Conservation (phyloP, 495 filamentous ascomycete genomes). For the Hamigera avellanea region DNA sequence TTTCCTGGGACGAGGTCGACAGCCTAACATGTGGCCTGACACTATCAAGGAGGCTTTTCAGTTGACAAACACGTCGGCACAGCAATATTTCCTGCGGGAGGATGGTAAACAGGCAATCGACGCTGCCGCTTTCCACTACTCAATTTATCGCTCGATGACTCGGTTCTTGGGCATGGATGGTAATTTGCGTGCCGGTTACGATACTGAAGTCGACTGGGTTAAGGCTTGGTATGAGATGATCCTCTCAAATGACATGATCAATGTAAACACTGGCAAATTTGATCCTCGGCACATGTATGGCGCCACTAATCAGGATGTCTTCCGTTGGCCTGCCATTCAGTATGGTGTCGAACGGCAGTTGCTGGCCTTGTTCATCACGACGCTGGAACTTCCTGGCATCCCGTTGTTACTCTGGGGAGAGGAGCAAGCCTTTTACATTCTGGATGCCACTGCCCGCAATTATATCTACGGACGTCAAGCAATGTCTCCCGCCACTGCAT, state of each 20-base stretch:
- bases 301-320: slow-evolving; percentile 62
- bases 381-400: slow-evolving; percentile 53
- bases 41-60: slow-evolving; percentile 36
- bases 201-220: slow-evolving; percentile 50
- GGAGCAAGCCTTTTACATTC: slow-evolving; percentile 56
- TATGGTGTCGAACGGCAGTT: slow-evolving; percentile 51
- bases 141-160: slow-evolving; percentile 55
- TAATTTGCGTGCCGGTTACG: slow-evolving; percentile 46
- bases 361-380: slow-evolving; percentile 52
- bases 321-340: slow-evolving; percentile 59
- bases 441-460: slow-evolving; percentile 56
- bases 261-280: slow-evolving; percentile 53
- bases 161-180: slow-evolving; percentile 57
- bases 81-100: slow-evolving; percentile 45
- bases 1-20: slow-evolving; percentile 54
- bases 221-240: slow-evolving; percentile 51
- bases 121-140: slow-evolving; percentile 59
- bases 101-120: slow-evolving; percentile 47
- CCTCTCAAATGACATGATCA: slow-evolving; percentile 52
- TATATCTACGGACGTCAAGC: slow-evolving; percentile 62
- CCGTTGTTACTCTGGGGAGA: slow-evolving; percentile 59
- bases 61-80: slow-evolving; percentile 31
- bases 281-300: slow-evolving; percentile 66
- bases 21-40: slow-evolving; percentile 37
- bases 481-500: slow-evolving; percentile 55